Evolutionary conservation across 179 eudicot species (phyloP).

Genomic region (Pouteria campechiana): DNA sequence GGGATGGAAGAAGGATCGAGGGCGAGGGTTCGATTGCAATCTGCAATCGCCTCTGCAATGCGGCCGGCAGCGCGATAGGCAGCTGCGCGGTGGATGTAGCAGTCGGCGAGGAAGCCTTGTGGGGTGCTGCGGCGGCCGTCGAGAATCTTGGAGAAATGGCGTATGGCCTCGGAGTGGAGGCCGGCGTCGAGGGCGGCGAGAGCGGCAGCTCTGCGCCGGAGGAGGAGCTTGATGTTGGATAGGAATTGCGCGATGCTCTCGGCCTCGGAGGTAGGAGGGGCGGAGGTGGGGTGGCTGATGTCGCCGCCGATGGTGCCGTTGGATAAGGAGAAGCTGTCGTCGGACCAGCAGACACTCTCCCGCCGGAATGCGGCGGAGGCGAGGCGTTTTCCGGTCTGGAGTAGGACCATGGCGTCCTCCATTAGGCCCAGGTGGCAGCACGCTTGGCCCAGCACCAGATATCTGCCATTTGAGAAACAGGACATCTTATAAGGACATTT

Average conservation of each 20-base stretch:
- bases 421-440: constrained; percentile 83
- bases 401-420: constrained; percentile 89
- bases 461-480: no score
- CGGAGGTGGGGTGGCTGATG: constrained; percentile 12
- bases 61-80: constrained; percentile 59
- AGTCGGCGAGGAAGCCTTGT: constrained; percentile 76
- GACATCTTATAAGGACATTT: no score
- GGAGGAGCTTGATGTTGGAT: constrained; percentile 74
- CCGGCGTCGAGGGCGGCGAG: constrained; percentile 86
- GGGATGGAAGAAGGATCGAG: constrained; percentile 55
- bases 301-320: constrained; percentile 20
- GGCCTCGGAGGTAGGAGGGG: constrained; percentile 31
- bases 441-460: constrained; percentile 79
- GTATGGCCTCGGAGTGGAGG: constrained; percentile 64
- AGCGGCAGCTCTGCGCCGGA: constrained; percentile 84
- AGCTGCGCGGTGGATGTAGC: constrained; percentile 65
- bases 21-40: constrained; percentile 66
- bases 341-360: constrained; percentile 71
- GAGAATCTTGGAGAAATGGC: constrained; percentile 84
- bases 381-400: constrained; percentile 87
- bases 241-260: constrained; percentile 60
- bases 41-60: constrained; percentile 72
- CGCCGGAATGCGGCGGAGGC: constrained; percentile 86
- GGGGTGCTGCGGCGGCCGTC: constrained; percentile 91
- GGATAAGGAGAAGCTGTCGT: constrained; percentile 63